A percentile compares a stretch with the other conserved stretches of the same genome.
These are phyloP conservation scores for Boletus rubescentipes DNA, from an alignment of 768 basidiomycete species.

Conservation along the genomic window DNA sequence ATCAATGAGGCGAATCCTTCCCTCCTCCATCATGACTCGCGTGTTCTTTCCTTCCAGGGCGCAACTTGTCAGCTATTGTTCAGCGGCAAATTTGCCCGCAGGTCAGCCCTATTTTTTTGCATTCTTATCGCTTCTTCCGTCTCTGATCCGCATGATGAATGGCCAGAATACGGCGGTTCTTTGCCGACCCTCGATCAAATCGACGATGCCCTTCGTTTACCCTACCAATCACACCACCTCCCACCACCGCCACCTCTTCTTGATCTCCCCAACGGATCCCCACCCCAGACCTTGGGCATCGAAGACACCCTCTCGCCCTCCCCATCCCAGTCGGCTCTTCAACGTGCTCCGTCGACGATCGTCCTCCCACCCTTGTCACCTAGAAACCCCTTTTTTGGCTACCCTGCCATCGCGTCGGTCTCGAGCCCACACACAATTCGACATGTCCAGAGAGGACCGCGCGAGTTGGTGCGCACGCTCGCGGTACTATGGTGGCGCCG, in stretches of 20 bases:
- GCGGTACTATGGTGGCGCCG: constrained; percentile 62
- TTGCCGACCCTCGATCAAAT: constrained; percentile 52
- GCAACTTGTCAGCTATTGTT: constrained; percentile 57
- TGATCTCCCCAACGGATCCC: not conserved
- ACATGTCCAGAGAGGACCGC: constrained; percentile 65
- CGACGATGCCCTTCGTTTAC: constrained; percentile 44
- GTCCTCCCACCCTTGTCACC: constrained; percentile 53
- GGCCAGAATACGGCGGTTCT: constrained; percentile 65
- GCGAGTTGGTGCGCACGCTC: constrained; percentile 66
- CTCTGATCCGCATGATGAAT: constrained; percentile 21
- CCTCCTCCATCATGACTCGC: constrained; percentile 55
- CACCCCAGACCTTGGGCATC: not conserved
- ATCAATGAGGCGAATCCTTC: constrained; percentile 54
- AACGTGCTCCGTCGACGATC: constrained; percentile 11
- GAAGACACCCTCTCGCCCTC: not conserved
- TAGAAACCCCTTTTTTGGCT: constrained; percentile 75
- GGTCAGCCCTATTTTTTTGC: constrained; percentile 24
- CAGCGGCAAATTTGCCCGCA: constrained; percentile 52
- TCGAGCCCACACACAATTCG: constrained; percentile 42
- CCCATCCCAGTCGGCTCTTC: not conserved
- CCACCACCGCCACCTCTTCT: constrained; percentile 2
- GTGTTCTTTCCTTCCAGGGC: constrained; percentile 63
- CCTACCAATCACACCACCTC: constrained; percentile 2
- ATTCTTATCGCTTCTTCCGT: not conserved
- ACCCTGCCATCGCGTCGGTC: constrained; percentile 46